phyloP scores from a whole-genome alignment of 208 protist species.

The Phytomonas sp. region DNA sequence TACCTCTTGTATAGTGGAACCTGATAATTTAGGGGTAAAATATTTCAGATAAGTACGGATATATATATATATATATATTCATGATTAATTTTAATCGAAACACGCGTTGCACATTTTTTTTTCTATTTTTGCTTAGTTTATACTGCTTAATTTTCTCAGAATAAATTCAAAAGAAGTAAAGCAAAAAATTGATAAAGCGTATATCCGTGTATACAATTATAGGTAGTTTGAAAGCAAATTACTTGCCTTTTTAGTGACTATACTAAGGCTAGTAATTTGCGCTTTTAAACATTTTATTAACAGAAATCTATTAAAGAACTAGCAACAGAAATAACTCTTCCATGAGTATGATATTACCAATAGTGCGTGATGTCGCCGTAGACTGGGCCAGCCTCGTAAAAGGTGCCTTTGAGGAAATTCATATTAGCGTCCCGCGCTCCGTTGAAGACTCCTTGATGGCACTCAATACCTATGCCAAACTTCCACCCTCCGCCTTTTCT shows the following conservation, averaged over 20 bases:
- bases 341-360: slow-evolving; percentile 1
- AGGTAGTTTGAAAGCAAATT: not conserved
- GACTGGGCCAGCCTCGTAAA: slow-evolving; percentile 34
- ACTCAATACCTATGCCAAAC: slow-evolving; percentile 37
- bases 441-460: not conserved
- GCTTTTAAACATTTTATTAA: not conserved
- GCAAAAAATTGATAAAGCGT: not conserved
- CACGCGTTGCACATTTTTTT: not conserved
- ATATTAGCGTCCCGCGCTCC: not conserved
- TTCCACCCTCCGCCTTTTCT: slow-evolving; percentile 21
- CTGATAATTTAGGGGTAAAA: not conserved
- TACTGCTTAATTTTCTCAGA: not conserved
- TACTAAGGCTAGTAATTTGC: not conserved
- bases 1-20: not conserved
- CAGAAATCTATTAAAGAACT: not conserved
- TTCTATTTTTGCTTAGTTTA: not conserved
- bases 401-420: slow-evolving; percentile 19
- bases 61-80: not conserved
- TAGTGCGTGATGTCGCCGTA: slow-evolving; percentile 20
- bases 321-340: not conserved
- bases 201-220: not conserved
- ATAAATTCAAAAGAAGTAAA: not conserved
- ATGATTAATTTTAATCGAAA: not conserved
- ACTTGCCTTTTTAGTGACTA: not conserved
- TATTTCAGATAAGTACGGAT: not conserved